A percentile compares a stretch with the other conserved stretches of the same genome.
Conservation (phyloP, 2,329 filamentous ascomycete genomes). For the Penicillium freii region DNA sequence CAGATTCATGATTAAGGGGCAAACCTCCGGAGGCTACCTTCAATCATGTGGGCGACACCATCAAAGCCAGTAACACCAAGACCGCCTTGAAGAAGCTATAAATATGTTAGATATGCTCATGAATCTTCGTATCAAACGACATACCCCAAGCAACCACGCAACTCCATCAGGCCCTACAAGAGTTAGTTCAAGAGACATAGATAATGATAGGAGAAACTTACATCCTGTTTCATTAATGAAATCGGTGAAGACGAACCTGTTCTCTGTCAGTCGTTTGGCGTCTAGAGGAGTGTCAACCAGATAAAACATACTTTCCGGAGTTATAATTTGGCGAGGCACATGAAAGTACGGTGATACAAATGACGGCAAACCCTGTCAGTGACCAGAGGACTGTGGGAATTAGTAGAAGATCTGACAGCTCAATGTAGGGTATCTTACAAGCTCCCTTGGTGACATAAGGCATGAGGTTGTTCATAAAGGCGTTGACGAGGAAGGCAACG, state of each 20-base stretch:
- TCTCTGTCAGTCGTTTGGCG: slow-evolving; percentile 4
- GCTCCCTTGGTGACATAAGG: slow-evolving; percentile 67
- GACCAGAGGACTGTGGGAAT: slow-evolving; percentile 60
- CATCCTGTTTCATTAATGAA: slow-evolving; percentile 69
- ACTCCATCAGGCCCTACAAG: slow-evolving; percentile 59
- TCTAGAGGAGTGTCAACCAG: too few species aligned
- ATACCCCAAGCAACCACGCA: slow-evolving; percentile 46
- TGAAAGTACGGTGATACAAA: slow-evolving; percentile 66
- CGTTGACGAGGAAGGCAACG: slow-evolving; percentile 63
- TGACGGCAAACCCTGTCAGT: slow-evolving; percentile 65
- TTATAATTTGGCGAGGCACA: slow-evolving; percentile 66
- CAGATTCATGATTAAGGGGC: neutral
- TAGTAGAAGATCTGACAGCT: neutral
- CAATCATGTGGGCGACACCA: slow-evolving; percentile 54
- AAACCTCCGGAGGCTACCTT: slow-evolving; percentile 29
- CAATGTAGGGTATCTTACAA: slow-evolving; percentile 36
- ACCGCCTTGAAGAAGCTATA: slow-evolving; percentile 49
- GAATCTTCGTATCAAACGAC: slow-evolving; percentile 8
- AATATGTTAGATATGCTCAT: slow-evolving; percentile 20
- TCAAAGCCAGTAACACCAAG: slow-evolving; percentile 55
- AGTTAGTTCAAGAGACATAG: slow-evolving; percentile 12
- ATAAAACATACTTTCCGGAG: slow-evolving; percentile 54
- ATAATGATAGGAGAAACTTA: slow-evolving; percentile 15
- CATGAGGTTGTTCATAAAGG: slow-evolving; percentile 61
- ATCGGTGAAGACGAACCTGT: slow-evolving; percentile 55